A percentile compares a stretch with the other conserved stretches of the same genome.
Conservation (phyloP, 345 rosid species). For the Linum trigynum region DNA sequence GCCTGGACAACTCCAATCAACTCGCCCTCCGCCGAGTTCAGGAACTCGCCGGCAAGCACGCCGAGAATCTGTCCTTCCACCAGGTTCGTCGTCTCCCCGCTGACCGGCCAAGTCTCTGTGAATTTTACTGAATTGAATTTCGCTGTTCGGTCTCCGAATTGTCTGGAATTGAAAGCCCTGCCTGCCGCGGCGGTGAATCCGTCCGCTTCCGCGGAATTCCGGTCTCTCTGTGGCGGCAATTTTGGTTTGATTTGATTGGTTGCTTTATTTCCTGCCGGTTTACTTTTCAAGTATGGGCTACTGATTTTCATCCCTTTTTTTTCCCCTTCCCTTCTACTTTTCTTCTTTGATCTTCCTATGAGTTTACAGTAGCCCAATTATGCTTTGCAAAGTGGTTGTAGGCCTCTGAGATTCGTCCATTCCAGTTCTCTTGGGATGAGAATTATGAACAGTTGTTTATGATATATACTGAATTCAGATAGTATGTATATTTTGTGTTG, state of each 20-base stretch:
- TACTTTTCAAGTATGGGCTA: background rate
- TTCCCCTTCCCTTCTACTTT: background rate
- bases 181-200: background rate
- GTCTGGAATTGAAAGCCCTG: background rate
- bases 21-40: slow-evolving; percentile 52
- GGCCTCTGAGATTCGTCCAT: too few species aligned
- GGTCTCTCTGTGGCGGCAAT: background rate
- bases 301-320: background rate
- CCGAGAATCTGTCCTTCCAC: slow-evolving; percentile 46
- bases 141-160: too few species aligned
- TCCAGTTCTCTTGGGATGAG: too few species aligned
- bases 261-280: background rate
- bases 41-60: slow-evolving; percentile 57
- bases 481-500: background rate
- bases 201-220: background rate
- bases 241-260: background rate
- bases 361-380: background rate
- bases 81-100: slow-evolving; percentile 34
- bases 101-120: background rate
- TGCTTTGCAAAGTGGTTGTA: background rate
- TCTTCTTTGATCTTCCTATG: background rate
- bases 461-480: background rate
- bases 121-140: background rate
- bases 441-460: too few species aligned
- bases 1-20: slow-evolving; percentile 67